Evolutionary conservation across 2,329 filamentous ascomycete genomes (phyloP).

Genomic region (Amylocarpus encephaloides): DNA sequence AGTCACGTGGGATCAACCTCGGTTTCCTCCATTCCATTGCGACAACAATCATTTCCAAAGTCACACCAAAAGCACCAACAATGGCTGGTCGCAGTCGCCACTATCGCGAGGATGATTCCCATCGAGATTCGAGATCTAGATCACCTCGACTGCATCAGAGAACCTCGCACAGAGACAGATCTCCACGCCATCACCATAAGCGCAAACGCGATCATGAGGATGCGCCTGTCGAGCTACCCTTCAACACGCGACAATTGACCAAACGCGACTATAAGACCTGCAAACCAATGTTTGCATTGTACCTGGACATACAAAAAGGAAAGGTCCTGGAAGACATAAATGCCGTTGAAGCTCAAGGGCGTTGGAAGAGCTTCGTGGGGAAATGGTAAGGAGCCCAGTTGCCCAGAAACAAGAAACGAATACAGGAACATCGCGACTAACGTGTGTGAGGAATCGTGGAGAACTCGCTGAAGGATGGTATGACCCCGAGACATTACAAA

Average conservation of each 20-base stretch:
- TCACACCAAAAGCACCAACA: background rate
- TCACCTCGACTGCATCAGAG: slow-evolving; percentile 16
- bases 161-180: slow-evolving; percentile 15
- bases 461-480: slow-evolving; percentile 92
- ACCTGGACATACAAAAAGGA: slow-evolving; percentile 82
- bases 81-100: slow-evolving; percentile 2
- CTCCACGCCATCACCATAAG: slow-evolving; percentile 32
- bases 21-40: background rate
- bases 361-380: slow-evolving; percentile 88
- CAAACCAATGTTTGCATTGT: slow-evolving; percentile 70
- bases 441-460: slow-evolving; percentile 64
- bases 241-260: slow-evolving; percentile 56
- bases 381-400: slow-evolving; percentile 61
- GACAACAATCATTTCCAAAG: background rate
- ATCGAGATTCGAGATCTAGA: slow-evolving; percentile 11
- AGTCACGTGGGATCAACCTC: too few species aligned
- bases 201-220: slow-evolving; percentile 25
- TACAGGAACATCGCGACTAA: slow-evolving; percentile 37
- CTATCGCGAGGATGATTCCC: background rate
- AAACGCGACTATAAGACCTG: slow-evolving; percentile 64
- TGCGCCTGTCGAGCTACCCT: slow-evolving; percentile 47
- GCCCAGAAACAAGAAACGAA: background rate
- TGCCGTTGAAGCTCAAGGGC: slow-evolving; percentile 68
- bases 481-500: slow-evolving; percentile 56
- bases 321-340: slow-evolving; percentile 62